Percentiles rank a stretch among this genome's conserved stretches.
Evolutionary conservation across 306 rosid genomes (phyloP).

Genomic region (Inga leiocalycina): DNA sequence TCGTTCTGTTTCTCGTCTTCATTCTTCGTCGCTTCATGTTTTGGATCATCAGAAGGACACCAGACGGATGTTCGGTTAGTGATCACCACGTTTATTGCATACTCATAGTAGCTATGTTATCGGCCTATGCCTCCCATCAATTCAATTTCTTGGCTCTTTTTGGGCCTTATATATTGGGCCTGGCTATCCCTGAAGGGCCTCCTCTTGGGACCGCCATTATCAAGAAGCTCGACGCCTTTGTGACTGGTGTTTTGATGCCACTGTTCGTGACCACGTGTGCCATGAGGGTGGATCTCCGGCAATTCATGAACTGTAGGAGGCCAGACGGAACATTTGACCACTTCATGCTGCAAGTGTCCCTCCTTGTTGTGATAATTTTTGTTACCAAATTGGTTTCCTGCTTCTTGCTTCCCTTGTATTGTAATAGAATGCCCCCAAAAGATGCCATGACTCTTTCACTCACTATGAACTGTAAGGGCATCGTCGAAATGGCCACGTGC

Average conservation of each 20-base stretch:
- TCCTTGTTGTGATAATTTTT: conserved; percentile 9
- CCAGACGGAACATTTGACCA: background rate
- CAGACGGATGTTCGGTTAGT: conserved; percentile 57
- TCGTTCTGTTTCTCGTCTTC: conserved; percentile 16
- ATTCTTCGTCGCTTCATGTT: conserved; percentile 51
- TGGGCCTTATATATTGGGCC: conserved; percentile 63
- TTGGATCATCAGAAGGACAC: conserved; percentile 71
- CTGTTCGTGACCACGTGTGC: conserved; percentile 50
- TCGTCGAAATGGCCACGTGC: conserved; percentile 54
- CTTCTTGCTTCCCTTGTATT: conserved; percentile 35
- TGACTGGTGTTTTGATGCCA: conserved; percentile 53
- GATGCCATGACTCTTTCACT: conserved; percentile 51
- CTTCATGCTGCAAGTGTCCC: conserved; percentile 12
- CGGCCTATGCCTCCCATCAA: conserved; percentile 28
- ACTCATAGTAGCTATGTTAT: conserved; percentile 29
- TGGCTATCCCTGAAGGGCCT: conserved; percentile 73
- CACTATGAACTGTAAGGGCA: conserved; percentile 64
- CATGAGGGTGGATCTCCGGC: conserved; percentile 47
- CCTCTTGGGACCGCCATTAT: conserved; percentile 68
- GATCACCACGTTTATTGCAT: conserved; percentile 48
- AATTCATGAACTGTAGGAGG: conserved; percentile 18
- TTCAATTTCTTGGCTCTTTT: conserved; percentile 36
- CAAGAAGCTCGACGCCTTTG: conserved; percentile 56
- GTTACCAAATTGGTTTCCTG: conserved; percentile 42
- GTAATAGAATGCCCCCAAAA: conserved; percentile 40